A percentile compares a stretch with the other conserved stretches of the same genome.
Conservation (phyloP, 192 early-diverging fungal genomes). For the Entrophospora sp. region DNA sequence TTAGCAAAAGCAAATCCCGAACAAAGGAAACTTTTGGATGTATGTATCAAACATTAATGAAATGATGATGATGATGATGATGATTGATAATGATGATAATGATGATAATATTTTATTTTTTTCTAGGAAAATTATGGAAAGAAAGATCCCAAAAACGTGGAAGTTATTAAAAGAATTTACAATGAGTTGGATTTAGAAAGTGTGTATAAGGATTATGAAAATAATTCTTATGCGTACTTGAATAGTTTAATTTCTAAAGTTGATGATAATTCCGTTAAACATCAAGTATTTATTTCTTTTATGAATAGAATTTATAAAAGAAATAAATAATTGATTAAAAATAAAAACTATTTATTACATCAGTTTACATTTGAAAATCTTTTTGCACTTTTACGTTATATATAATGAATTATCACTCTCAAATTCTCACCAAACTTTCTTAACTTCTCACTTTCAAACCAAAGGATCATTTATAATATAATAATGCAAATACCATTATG, state of each 20-base stretch:
- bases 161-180: conserved; percentile 78
- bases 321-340: conserved; percentile 61
- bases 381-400: too few relatives aligned
- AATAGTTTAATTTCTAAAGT: conserved; percentile 69
- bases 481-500: too few relatives aligned
- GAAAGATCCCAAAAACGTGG: conserved; percentile 67
- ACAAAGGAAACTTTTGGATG: conserved; percentile 77
- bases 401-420: too few relatives aligned
- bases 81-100: neutral
- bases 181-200: conserved; percentile 67
- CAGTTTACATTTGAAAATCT: too few relatives aligned
- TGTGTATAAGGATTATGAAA: conserved; percentile 84
- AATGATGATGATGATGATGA: neutral
- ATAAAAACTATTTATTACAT: too few relatives aligned
- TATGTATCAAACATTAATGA: conserved; percentile 21
- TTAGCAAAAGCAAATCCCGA: conserved; percentile 65
- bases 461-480: too few relatives aligned
- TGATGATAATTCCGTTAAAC: conserved; percentile 72
- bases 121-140: conserved; percentile 84
- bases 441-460: too few relatives aligned
- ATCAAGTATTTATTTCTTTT: conserved; percentile 81
- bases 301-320: conserved; percentile 96
- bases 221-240: conserved; percentile 66
- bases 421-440: too few relatives aligned
- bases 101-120: neutral